Conservation (phyloP, 176 grass and related monocot species). For the Phoenix dactylifera region DNA sequence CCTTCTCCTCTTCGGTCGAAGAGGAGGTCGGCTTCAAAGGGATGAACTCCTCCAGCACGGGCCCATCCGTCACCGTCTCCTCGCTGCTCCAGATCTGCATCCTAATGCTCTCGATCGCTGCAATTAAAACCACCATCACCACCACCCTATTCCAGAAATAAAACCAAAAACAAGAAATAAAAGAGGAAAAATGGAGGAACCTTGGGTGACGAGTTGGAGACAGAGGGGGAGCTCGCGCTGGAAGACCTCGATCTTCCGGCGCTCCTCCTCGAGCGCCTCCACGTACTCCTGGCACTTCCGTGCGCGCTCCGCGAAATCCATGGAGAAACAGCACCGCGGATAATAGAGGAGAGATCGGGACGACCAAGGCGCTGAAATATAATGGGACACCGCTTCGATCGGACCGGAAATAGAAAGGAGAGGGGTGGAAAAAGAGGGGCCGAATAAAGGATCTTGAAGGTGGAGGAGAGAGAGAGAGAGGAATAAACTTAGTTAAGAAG, state of each 20-base stretch:
- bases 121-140: not conserved
- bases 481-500: too few species aligned
- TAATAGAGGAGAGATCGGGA: not conserved
- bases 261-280: slow-evolving; percentile 4
- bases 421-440: too few species aligned
- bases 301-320: not conserved
- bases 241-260: not conserved
- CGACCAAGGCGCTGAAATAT: not conserved
- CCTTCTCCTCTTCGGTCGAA: not conserved
- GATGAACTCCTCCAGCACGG: not conserved
- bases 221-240: slow-evolving; percentile 1
- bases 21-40: not conserved
- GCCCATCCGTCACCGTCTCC: not conserved
- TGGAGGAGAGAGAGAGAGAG: too few species aligned
- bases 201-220: not conserved
- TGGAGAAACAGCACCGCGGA: not conserved
- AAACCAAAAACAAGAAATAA: not conserved
- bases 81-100: not conserved
- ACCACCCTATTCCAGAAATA: not conserved
- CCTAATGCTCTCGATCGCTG: not conserved
- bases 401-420: too few species aligned
- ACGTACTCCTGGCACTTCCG: not conserved
- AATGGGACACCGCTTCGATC: too few species aligned
- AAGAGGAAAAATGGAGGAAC: not conserved
- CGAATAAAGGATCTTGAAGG: too few species aligned